phyloP scores from a whole-genome alignment of 768 basidiomycete genomes.

The Termitomyces sp. region DNA sequence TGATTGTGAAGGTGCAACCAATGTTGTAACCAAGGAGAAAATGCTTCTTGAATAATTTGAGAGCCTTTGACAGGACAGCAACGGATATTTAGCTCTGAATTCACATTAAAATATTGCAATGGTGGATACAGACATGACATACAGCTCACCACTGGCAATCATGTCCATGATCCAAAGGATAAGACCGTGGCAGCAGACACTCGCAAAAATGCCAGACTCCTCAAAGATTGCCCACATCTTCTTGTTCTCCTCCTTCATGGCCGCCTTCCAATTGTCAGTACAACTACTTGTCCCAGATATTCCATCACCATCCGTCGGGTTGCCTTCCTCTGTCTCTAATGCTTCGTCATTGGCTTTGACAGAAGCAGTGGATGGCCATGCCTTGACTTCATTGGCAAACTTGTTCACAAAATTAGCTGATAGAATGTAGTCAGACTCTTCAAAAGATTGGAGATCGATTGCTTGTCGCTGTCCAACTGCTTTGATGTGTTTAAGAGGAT shows the following conservation, averaged over 20 bases:
- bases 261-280: not conserved
- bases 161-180: constrained; percentile 11
- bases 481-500: no score
- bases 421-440: constrained; percentile 20
- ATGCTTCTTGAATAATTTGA: constrained; percentile 14
- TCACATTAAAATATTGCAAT: no score
- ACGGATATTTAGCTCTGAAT: constrained; percentile 20
- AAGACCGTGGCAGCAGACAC: no score
- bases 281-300: no score
- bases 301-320: not conserved
- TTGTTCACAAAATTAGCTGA: constrained; percentile 17
- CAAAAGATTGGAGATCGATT: constrained; percentile 13
- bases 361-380: no score
- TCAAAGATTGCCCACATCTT: constrained; percentile 26
- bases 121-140: constrained; percentile 12
- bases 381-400: constrained; percentile 21
- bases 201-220: no score
- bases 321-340: no score
- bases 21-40: not conserved
- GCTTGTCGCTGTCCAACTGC: not conserved
- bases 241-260: constrained; percentile 9
- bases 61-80: constrained; percentile 16
- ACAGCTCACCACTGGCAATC: constrained; percentile 29
- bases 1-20: not conserved
- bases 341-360: no score